Conservation (phyloP, 148 eudicot genomes). For the Polygonum aviculare region DNA sequence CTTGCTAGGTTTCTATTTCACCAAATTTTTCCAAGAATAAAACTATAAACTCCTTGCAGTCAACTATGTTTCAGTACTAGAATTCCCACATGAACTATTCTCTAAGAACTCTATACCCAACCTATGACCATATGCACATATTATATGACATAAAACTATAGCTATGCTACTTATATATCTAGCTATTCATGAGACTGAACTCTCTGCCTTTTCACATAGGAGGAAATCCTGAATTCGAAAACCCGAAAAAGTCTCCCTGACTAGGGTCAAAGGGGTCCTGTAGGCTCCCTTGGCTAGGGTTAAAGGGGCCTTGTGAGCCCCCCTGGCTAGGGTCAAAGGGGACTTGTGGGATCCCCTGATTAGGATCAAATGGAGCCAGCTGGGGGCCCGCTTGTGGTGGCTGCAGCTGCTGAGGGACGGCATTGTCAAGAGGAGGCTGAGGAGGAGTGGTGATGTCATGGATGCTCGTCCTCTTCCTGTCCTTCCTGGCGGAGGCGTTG, state of each 20-base stretch:
- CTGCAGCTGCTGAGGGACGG: not conserved
- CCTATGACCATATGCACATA: not conserved
- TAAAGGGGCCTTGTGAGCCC: not conserved
- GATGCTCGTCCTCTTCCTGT: conserved; percentile 6
- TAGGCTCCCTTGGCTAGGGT: not conserved
- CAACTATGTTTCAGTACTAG: not conserved
- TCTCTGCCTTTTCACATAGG: not conserved
- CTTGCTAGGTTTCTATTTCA: not conserved
- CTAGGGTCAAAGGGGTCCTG: not conserved
- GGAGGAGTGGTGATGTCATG: conserved; percentile 9
- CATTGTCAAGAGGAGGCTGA: not conserved
- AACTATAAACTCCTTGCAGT: not conserved
- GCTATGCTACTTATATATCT: not conserved
- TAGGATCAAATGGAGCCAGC: not conserved
- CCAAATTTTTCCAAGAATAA: not conserved
- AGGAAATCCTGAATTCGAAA: not conserved
- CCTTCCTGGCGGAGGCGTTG: not conserved
- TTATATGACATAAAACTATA: not conserved
- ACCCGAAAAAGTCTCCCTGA: not conserved
- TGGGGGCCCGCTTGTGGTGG: not conserved
- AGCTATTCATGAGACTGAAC: not conserved
- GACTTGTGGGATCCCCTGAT: not conserved
- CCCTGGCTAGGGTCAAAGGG: not conserved
- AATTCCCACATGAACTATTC: not conserved
- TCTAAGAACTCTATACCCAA: not conserved